phyloP scores from a whole-genome alignment of 371 early-diverging fungal species.

The Zychaea mexicana region DNA sequence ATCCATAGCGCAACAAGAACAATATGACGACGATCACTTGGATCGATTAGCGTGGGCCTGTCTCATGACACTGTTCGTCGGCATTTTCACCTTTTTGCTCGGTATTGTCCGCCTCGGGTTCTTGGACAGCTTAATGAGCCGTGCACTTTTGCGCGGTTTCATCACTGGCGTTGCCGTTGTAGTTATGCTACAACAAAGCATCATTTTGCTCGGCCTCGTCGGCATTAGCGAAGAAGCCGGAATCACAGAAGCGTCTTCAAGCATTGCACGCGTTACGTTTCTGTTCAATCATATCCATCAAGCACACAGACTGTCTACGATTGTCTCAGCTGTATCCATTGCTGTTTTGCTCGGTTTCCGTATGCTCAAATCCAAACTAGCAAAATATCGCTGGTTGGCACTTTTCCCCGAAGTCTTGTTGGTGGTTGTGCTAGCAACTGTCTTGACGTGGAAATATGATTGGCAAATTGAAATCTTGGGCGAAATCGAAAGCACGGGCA shows the following conservation, averaged over 20 bases:
- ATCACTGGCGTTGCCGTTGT: constrained; percentile 91
- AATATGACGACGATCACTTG: constrained; percentile 40
- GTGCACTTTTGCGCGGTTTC: constrained; percentile 90
- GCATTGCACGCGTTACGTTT: constrained; percentile 70
- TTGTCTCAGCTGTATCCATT: constrained; percentile 70
- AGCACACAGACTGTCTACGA: constrained; percentile 68
- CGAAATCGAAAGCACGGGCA: constrained; percentile 58
- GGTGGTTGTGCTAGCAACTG: constrained; percentile 71
- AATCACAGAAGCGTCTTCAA: constrained; percentile 69
- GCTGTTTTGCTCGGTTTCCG: constrained; percentile 64
- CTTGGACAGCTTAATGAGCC: constrained; percentile 91
- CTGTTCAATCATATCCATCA: constrained; percentile 55
- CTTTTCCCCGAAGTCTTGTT: constrained; percentile 88
- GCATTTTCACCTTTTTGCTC: constrained; percentile 85
- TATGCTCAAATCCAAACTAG: constrained; percentile 54
- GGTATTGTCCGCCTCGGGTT: constrained; percentile 95
- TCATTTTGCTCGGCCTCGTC: constrained; percentile 74
- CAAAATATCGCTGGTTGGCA: constrained; percentile 56
- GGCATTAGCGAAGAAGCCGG: constrained; percentile 45
- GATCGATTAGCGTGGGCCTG: constrained; percentile 68
- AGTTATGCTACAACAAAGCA: constrained; percentile 84
- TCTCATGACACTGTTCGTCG: constrained; percentile 83
- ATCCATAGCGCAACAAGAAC: constrained; percentile 62
- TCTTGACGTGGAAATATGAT: constrained; percentile 59
- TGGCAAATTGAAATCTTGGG: constrained; percentile 84